A percentile compares a stretch with the other conserved stretches of the same genome.
These are phyloP conservation scores for Irpex lacteus DNA, from an alignment of 1,284 basidiomycete genomes.

Conservation along the genomic window DNA sequence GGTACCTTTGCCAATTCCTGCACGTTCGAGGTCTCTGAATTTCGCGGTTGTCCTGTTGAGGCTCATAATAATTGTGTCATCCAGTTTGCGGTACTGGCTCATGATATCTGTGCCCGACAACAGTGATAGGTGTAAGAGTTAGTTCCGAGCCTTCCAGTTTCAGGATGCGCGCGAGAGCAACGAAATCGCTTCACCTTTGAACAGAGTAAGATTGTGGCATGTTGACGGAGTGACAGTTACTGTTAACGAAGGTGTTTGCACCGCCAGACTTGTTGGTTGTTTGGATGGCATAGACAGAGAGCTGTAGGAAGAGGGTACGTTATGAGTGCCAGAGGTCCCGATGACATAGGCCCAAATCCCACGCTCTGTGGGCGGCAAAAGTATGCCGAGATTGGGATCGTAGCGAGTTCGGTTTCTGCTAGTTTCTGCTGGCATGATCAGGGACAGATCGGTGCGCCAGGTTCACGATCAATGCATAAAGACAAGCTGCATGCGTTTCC, in stretches of 20 bases:
- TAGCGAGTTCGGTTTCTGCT: background rate
- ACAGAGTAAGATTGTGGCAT: slow-evolving; percentile 77
- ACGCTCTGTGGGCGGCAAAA: slow-evolving; percentile 11
- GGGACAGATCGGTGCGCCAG: background rate
- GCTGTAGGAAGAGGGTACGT: background rate
- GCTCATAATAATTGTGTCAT: slow-evolving; percentile 82
- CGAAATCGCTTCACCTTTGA: slow-evolving; percentile 62
- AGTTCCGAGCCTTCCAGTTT: background rate
- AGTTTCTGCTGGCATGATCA: background rate
- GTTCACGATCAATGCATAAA: slow-evolving; percentile 1
- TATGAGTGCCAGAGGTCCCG: slow-evolving; percentile 18
- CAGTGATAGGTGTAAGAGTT: background rate
- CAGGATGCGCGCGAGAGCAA: background rate
- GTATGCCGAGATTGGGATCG: slow-evolving; percentile 2
- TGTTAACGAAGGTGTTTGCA: slow-evolving; percentile 59
- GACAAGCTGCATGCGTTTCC: background rate
- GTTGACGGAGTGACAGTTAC: slow-evolving; percentile 68
- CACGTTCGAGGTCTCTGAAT: slow-evolving; percentile 70
- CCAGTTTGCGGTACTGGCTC: slow-evolving; percentile 81
- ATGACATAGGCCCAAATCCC: background rate
- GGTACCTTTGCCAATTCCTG: slow-evolving; percentile 39
- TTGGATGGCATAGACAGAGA: slow-evolving; percentile 42
- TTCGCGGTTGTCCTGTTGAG: slow-evolving; percentile 81
- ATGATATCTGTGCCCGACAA: slow-evolving; percentile 61
- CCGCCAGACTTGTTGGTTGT: slow-evolving; percentile 56